A percentile compares a stretch with the other conserved stretches of the same genome.
Evolutionary conservation across 345 rosid genomes (phyloP).

Genomic region (Populus pruinosa): DNA sequence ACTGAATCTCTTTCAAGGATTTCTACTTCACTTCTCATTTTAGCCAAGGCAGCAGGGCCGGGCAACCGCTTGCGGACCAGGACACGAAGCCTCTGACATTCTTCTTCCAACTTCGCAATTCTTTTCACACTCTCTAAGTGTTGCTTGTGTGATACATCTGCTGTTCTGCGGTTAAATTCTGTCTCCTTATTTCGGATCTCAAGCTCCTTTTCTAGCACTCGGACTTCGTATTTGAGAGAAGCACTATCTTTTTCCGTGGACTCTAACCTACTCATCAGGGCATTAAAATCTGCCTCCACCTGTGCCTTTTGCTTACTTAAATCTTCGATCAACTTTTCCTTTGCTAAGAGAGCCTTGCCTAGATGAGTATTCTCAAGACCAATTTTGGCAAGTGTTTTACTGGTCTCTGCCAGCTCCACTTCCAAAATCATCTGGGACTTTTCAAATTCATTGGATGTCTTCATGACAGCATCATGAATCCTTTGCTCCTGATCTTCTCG

Average conservation of each 20-base stretch:
- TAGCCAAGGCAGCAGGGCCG: constrained; percentile 73
- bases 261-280: constrained; percentile 53
- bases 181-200: constrained; percentile 90
- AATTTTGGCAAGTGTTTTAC: constrained; percentile 50
- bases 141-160: constrained; percentile 73
- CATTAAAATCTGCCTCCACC: constrained; percentile 48
- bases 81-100: constrained; percentile 80
- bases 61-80: constrained; percentile 82
- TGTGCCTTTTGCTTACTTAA: constrained; percentile 55
- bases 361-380: constrained; percentile 56
- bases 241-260: constrained; percentile 65
- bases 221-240: constrained; percentile 75
- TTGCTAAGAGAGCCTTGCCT: constrained; percentile 52
- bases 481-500: constrained; percentile 75
- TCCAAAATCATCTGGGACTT: constrained; percentile 40
- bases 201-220: constrained; percentile 83
- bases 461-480: constrained; percentile 73
- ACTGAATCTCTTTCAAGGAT: constrained; percentile 54
- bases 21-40: constrained; percentile 83
- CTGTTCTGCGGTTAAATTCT: constrained; percentile 68
- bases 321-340: constrained; percentile 57
- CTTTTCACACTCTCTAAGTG: constrained; percentile 78
- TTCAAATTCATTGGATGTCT: constrained; percentile 60
- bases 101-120: constrained; percentile 82
- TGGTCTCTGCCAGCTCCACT: constrained; percentile 44